Evolutionary conservation across 306 rosid species (phyloP).

Genomic region (Sesbania bispinosa): DNA sequence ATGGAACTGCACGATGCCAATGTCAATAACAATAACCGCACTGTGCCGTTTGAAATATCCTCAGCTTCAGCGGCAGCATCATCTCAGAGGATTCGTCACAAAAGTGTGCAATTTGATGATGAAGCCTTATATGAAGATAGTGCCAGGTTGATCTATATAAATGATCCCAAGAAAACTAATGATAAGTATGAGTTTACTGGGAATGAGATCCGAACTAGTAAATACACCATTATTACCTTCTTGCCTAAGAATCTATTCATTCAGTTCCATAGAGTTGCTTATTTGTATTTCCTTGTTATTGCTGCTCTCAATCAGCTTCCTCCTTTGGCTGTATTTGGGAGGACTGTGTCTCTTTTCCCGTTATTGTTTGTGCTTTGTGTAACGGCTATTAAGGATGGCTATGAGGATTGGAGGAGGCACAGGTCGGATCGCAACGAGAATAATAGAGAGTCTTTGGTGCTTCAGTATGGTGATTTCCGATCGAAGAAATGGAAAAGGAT

Average conservation of each 20-base stretch:
- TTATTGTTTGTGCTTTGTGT: constrained; percentile 83
- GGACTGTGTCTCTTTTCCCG: constrained; percentile 87
- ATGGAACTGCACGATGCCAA: constrained; percentile 62
- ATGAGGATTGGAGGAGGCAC: constrained; percentile 97
- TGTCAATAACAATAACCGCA: background rate
- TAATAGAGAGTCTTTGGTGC: constrained; percentile 68
- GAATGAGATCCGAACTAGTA: constrained; percentile 84
- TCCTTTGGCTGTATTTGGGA: constrained; percentile 90
- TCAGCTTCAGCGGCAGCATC: constrained; percentile 18
- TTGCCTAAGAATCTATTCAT: constrained; percentile 87
- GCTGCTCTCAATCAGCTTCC: constrained; percentile 99
- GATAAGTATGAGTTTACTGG: constrained; percentile 89
- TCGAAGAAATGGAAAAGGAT: constrained; percentile 73
- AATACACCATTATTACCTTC: constrained; percentile 78
- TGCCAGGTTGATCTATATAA: constrained; percentile 75
- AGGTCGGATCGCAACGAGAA: constrained; percentile 87
- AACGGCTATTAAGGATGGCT: constrained; percentile 94
- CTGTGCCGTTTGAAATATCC: constrained; percentile 53
- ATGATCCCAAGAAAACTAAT: constrained; percentile 74
- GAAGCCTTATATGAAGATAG: constrained; percentile 45
- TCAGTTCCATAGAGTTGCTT: constrained; percentile 95
- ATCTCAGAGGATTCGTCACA: constrained; percentile 54
- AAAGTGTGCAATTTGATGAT: constrained; percentile 65
- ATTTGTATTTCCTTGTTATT: constrained; percentile 87
- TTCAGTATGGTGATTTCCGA: constrained; percentile 54